Percentiles rank a stretch among this genome's conserved stretches.
Conservation (phyloP, 2,329 filamentous ascomycete species). For the Trematosphaeria pertusa region DNA sequence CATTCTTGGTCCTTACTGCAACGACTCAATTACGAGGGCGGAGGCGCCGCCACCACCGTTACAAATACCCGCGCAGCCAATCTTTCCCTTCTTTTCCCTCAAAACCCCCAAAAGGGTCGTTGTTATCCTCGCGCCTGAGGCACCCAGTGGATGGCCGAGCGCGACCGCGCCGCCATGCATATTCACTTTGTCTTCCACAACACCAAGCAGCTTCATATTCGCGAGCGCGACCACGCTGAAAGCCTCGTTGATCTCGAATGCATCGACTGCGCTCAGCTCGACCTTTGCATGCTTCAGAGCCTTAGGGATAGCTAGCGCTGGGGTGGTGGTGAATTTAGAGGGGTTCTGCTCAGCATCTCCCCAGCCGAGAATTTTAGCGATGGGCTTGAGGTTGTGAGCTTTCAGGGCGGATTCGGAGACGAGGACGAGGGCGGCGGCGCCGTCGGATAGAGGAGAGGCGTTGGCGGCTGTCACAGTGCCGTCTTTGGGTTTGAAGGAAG, state of each 20-base stretch:
- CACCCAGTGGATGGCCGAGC: constrained; percentile 92
- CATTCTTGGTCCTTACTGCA: constrained; percentile 46
- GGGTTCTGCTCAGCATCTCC: constrained; percentile 91
- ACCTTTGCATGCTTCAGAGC: constrained; percentile 93
- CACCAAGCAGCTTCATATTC: constrained; percentile 88
- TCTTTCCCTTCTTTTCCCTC: constrained; percentile 88
- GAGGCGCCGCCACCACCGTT: constrained; percentile 97
- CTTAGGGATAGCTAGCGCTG: constrained; percentile 94
- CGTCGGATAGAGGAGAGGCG: constrained; percentile 94
- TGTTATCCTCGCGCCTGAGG: constrained; percentile 91
- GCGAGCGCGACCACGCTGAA: constrained; percentile 96
- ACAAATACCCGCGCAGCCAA: constrained; percentile 94
- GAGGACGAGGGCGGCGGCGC: constrained; percentile 88
- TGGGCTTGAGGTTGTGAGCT: constrained; percentile 86
- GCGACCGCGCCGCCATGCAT: constrained; percentile 94
- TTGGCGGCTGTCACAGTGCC: constrained; percentile 97
- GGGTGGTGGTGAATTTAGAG: constrained; percentile 94
- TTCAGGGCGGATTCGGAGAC: constrained; percentile 94
- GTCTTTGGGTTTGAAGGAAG: constrained; percentile 79
- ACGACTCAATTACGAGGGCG: constrained; percentile 83
- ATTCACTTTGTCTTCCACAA: constrained; percentile 88
- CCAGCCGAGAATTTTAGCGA: constrained; percentile 98
- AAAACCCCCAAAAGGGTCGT: constrained; percentile 89
- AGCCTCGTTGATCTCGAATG: constrained; percentile 99
- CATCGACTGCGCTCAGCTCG: constrained; percentile 78